phyloP scores from a whole-genome alignment of 2,329 filamentous ascomycete genomes.

The Penicillium sp. region DNA sequence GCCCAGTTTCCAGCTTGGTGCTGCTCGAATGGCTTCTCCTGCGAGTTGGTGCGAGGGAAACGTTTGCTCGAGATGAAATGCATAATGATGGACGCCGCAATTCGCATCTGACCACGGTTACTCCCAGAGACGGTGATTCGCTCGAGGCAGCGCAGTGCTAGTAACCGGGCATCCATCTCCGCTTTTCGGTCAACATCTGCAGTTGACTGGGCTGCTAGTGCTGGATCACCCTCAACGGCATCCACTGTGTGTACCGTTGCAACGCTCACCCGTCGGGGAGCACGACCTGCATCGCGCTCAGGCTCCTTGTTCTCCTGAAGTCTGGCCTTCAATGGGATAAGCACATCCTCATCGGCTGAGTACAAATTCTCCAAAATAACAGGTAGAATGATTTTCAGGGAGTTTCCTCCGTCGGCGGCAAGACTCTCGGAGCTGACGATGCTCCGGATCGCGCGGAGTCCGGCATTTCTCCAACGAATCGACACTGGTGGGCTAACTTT shows the following conservation, averaged over 20 bases:
- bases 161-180: conserved; percentile 81
- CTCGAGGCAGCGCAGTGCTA: conserved; percentile 83
- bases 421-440: conserved; percentile 79
- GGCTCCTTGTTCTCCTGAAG: conserved; percentile 67
- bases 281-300: conserved; percentile 61
- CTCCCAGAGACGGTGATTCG: conserved; percentile 76
- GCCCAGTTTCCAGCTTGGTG: conserved; percentile 68
- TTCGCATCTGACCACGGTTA: conserved; percentile 77
- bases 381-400: conserved; percentile 76
- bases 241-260: conserved; percentile 74
- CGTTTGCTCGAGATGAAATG: conserved; percentile 66
- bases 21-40: conserved; percentile 44
- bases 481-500: conserved; percentile 69
- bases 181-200: conserved; percentile 86
- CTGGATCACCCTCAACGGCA: conserved; percentile 66
- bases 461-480: conserved; percentile 74
- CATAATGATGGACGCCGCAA: conserved; percentile 71
- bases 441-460: conserved; percentile 75
- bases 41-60: conserved; percentile 53
- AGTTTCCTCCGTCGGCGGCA: conserved; percentile 70
- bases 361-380: conserved; percentile 86
- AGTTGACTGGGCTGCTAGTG: conserved; percentile 70
- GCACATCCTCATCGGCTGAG: conserved; percentile 60
- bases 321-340: conserved; percentile 67
- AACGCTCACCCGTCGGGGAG: conserved; percentile 71